phyloP scores from a whole-genome alignment of 1,284 basidiomycete genomes.

The Moesziomyces sp. region DNA sequence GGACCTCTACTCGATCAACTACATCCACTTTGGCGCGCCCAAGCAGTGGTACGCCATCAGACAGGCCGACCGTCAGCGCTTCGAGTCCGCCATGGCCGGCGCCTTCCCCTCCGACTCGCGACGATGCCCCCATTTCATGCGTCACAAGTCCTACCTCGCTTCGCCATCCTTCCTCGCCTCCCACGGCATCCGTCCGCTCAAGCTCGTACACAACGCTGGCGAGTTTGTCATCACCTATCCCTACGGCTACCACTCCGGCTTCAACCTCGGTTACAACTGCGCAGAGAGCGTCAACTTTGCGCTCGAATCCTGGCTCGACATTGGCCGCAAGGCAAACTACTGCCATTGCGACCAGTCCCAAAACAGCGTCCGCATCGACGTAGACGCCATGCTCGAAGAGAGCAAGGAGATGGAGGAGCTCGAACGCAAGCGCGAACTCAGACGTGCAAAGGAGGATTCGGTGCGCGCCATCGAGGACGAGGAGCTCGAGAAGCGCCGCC shows the following conservation, averaged over 20 bases:
- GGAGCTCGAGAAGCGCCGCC: slow-evolving; percentile 37
- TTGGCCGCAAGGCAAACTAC: slow-evolving; percentile 72
- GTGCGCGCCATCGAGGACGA: slow-evolving; percentile 33
- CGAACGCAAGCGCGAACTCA: slow-evolving; percentile 69
- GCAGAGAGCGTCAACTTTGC: slow-evolving; percentile 99
- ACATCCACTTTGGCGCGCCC: slow-evolving; percentile 97
- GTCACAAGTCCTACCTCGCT: slow-evolving; percentile 95
- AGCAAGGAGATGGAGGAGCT: slow-evolving; percentile 58
- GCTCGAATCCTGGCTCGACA: slow-evolving; percentile 90
- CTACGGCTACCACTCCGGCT: slow-evolving; percentile 90
- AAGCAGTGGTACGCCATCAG: slow-evolving; percentile 97
- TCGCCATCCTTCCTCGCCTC: slow-evolving; percentile 85
- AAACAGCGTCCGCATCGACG: slow-evolving; percentile 65
- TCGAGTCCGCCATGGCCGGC: slow-evolving; percentile 65
- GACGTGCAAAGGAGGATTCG: slow-evolving; percentile 69
- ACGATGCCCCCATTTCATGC: slow-evolving; percentile 89
- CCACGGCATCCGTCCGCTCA: slow-evolving; percentile 74
- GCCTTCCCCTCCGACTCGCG: slow-evolving; percentile 69
- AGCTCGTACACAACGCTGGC: slow-evolving; percentile 81
- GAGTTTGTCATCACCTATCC: slow-evolving; percentile 98
- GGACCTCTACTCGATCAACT: slow-evolving; percentile 97
- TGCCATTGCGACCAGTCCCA: slow-evolving; percentile 62
- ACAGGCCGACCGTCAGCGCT: slow-evolving; percentile 76
- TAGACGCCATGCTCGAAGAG: slow-evolving; percentile 61
- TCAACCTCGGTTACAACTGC: slow-evolving; percentile 96